phyloP scores from a whole-genome alignment of 75 land plant species.

The Ceratopteris richardii region DNA sequence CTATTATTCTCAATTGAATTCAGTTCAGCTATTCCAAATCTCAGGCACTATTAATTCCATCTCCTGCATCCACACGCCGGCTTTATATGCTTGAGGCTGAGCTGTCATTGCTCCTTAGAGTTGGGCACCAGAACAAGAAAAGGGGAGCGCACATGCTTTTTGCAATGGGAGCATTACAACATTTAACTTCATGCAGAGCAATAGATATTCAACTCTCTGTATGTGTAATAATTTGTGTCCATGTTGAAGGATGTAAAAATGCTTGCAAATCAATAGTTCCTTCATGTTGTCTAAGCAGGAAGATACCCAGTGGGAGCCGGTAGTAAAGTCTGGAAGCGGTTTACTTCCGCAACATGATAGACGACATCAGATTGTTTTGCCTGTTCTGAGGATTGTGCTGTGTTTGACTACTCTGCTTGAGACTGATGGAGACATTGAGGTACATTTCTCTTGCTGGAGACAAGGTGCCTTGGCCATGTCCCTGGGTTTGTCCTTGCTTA shows the following conservation, averaged over 20 bases:
- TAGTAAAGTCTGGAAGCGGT: slow-evolving; percentile 32
- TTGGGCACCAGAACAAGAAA: slow-evolving; percentile 70
- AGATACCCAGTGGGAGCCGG: slow-evolving; percentile 29
- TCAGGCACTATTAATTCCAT: slow-evolving; percentile 51
- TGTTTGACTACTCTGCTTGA: slow-evolving; percentile 69
- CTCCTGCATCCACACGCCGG: slow-evolving; percentile 59
- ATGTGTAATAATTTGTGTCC: not conserved
- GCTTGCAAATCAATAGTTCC: too few relatives aligned
- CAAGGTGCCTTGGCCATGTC: not conserved
- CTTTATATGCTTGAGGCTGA: slow-evolving; percentile 74
- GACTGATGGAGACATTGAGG: slow-evolving; percentile 57
- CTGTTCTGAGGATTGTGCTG: slow-evolving; percentile 72
- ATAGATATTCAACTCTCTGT: slow-evolving; percentile 44
- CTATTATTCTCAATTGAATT: not conserved
- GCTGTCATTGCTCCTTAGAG: slow-evolving; percentile 59
- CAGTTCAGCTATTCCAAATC: slow-evolving; percentile 4
- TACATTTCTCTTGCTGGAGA: slow-evolving; percentile 1
- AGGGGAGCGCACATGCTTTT: slow-evolving; percentile 70
- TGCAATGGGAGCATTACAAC: slow-evolving; percentile 86
- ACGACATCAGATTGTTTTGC: slow-evolving; percentile 50
- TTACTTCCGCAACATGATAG: slow-evolving; percentile 42
- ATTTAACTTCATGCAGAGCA: slow-evolving; percentile 65
- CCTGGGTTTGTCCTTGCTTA: too few relatives aligned
- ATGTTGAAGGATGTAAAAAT: too few relatives aligned
- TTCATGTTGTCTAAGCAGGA: slow-evolving; percentile 32